These are phyloP conservation scores for Przewalskia tangutica DNA, from an alignment of 257 asterid species.

Conservation along the genomic window DNA sequence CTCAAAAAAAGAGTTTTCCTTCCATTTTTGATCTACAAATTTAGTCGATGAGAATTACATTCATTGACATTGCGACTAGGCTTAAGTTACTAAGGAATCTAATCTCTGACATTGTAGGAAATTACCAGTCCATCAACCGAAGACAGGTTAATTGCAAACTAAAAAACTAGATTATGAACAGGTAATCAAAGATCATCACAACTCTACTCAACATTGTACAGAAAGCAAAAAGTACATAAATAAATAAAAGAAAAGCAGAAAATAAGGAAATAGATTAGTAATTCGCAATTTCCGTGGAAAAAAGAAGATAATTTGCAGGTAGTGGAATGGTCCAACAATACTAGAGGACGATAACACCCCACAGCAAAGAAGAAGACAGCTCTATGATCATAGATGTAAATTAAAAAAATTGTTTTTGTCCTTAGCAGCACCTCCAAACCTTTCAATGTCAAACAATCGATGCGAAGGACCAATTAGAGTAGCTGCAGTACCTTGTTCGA, in stretches of 20 bases:
- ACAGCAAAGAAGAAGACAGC: neutral
- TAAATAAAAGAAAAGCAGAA: neutral
- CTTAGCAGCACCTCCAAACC: neutral
- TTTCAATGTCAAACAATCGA: neutral
- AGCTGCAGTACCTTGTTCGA: constrained; percentile 43
- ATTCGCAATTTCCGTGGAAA: neutral
- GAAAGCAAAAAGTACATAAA: neutral
- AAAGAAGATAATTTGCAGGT: neutral
- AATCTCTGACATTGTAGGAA: neutral
- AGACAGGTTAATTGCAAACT: neutral
- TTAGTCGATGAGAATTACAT: neutral
- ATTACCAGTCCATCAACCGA: neutral
- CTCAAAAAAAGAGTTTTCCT: neutral
- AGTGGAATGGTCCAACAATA: neutral
- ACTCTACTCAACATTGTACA: neutral
- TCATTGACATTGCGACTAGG: neutral
- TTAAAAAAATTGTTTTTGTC: neutral
- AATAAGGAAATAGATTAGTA: neutral
- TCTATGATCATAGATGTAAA: neutral
- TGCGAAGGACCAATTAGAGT: neutral
- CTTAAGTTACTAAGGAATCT: neutral
- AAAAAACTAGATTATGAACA: neutral
- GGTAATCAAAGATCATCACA: neutral
- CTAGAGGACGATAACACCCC: neutral
- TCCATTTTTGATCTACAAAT: neutral